Conservation (phyloP, 2,329 filamentous ascomycete species). For the Emergomyces pasteurianus region DNA sequence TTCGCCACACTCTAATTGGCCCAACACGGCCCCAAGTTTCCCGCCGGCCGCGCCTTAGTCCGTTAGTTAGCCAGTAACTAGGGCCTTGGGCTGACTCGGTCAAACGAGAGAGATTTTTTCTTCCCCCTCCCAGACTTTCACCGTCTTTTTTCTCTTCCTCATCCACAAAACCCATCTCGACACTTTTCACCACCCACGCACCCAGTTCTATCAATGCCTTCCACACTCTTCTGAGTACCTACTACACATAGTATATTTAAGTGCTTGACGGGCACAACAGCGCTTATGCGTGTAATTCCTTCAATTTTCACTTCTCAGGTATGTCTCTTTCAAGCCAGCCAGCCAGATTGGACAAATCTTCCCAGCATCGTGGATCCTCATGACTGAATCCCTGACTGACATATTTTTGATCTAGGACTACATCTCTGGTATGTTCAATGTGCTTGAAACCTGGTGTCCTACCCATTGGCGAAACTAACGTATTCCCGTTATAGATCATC, state of each 20-base stretch:
- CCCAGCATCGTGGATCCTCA: neutral
- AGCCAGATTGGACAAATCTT: neutral
- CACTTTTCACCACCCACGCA: neutral
- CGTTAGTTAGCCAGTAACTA: no score
- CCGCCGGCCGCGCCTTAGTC: no score
- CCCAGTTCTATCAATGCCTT: conserved; percentile 15
- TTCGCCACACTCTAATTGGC: neutral
- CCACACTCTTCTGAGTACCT: conserved; percentile 10
- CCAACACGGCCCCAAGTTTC: neutral
- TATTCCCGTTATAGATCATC: conserved; percentile 41
- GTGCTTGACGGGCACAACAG: conserved; percentile 37
- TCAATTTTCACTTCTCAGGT: conserved; percentile 83
- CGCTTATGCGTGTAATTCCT: conserved; percentile 76
- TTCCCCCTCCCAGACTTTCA: neutral
- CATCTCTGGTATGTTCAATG: conserved; percentile 43
- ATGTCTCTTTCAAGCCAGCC: conserved; percentile 24
- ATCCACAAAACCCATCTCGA: conserved; percentile 1
- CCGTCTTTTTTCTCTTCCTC: neutral
- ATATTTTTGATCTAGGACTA: conserved; percentile 40
- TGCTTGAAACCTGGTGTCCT: conserved; percentile 2
- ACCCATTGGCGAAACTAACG: conserved; percentile 7
- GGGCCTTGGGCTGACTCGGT: neutral
- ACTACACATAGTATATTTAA: conserved; percentile 11
- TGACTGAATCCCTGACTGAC: conserved; percentile 9
- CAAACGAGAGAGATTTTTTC: neutral